A percentile compares a stretch with the other conserved stretches of the same genome.
Evolutionary conservation across 768 basidiomycete species (phyloP).

Genomic region (Lentinus brumalis): DNA sequence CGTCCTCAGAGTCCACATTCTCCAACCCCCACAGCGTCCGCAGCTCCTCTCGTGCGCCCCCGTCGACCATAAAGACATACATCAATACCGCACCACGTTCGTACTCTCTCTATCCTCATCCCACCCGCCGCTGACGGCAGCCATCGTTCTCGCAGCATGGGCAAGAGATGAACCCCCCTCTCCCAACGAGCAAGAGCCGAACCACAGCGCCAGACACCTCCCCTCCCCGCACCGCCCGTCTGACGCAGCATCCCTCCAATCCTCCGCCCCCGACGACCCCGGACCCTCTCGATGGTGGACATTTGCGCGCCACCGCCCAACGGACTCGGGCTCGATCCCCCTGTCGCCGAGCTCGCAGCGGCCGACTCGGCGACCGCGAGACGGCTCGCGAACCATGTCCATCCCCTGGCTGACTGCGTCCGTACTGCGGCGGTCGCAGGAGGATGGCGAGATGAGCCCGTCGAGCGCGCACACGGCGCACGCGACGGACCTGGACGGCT

Average conservation of each 20-base stretch:
- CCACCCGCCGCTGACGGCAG: neutral
- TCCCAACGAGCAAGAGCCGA: slow-evolving; percentile 51
- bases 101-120: slow-evolving; percentile 27
- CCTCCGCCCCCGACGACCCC: slow-evolving; percentile 37
- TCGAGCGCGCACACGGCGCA: slow-evolving; percentile 19
- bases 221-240: slow-evolving; percentile 46
- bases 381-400: slow-evolving; percentile 38
- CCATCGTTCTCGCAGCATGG: slow-evolving; percentile 59
- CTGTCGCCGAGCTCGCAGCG: slow-evolving; percentile 18
- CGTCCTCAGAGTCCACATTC: slow-evolving; percentile 26
- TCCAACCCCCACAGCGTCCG: slow-evolving; percentile 33
- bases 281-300: slow-evolving; percentile 65
- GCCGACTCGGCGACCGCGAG: slow-evolving; percentile 17
- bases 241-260: slow-evolving; percentile 56
- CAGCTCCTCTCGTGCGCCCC: slow-evolving; percentile 23
- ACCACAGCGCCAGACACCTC: slow-evolving; percentile 29
- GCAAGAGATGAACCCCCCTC: slow-evolving; percentile 83
- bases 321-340: slow-evolving; percentile 21
- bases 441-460: slow-evolving; percentile 20
- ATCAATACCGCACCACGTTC: slow-evolving; percentile 68
- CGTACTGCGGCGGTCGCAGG: slow-evolving; percentile 30
- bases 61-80: slow-evolving; percentile 54
- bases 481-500: slow-evolving; percentile 12
- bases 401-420: slow-evolving; percentile 54
- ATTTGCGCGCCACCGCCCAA: slow-evolving; percentile 61